A percentile compares a stretch with the other conserved stretches of the same genome.
These are phyloP conservation scores for Phaeotremella skinneri DNA, from an alignment of 768 basidiomycete genomes.

Conservation along the genomic window DNA sequence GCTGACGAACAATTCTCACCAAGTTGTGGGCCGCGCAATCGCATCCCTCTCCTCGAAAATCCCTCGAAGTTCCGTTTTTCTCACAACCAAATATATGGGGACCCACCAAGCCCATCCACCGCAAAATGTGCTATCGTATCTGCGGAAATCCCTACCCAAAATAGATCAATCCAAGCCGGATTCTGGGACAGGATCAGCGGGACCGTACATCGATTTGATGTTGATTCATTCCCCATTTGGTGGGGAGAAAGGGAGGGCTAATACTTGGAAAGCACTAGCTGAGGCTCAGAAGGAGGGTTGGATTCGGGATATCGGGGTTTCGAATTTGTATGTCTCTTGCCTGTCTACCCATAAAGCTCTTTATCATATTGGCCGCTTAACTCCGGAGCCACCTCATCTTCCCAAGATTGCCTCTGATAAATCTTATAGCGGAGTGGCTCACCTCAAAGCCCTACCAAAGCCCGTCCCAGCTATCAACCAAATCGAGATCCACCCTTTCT, in stretches of 20 bases:
- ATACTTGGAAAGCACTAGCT: slow-evolving; percentile 39
- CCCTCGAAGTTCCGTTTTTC: slow-evolving; percentile 31
- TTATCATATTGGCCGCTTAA: too few relatives aligned
- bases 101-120: slow-evolving; percentile 10
- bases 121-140: slow-evolving; percentile 3
- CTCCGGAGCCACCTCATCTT: background rate
- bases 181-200: slow-evolving; percentile 5
- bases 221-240: slow-evolving; percentile 50
- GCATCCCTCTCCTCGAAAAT: slow-evolving; percentile 6
- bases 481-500: slow-evolving; percentile 56
- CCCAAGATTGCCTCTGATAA: background rate
- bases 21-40: slow-evolving; percentile 33
- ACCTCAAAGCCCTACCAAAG: slow-evolving; percentile 38
- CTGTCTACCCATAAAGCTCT: background rate
- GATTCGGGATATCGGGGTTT: slow-evolving; percentile 48
- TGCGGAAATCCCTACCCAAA: slow-evolving; percentile 28
- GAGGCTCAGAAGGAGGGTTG: slow-evolving; percentile 43
- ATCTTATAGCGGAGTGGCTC: slow-evolving; percentile 39
- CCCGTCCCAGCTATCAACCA: slow-evolving; percentile 48
- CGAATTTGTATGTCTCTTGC: slow-evolving; percentile 40
- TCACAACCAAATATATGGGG: slow-evolving; percentile 43
- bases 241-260: slow-evolving; percentile 43
- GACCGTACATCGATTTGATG: slow-evolving; percentile 48
- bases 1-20: background rate
- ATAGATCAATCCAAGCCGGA: slow-evolving; percentile 24